phyloP scores from a whole-genome alignment of 163 green algal species.

The Scenedesmus sp. region DNA sequence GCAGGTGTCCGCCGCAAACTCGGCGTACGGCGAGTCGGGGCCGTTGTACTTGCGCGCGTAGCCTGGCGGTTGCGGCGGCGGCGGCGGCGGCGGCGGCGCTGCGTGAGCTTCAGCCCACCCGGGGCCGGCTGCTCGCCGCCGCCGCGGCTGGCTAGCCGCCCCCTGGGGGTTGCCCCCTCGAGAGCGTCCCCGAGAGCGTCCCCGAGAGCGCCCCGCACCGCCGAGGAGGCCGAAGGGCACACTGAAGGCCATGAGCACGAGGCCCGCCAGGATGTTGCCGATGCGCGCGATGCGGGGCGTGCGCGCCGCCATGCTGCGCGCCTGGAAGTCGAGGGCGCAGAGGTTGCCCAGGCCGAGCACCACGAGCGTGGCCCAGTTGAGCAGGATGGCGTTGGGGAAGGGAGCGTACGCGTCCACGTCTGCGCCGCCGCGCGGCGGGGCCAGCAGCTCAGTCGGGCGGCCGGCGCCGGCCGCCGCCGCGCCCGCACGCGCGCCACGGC shows the following conservation, averaged over 20 bases:
- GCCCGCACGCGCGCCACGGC: too few species aligned
- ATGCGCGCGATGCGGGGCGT: conserved; percentile 44
- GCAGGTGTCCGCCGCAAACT: conserved; percentile 59
- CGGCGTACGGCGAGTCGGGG: conserved; percentile 55
- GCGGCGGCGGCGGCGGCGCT: too few species aligned
- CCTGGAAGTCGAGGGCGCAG: conserved; percentile 62
- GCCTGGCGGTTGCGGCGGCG: too few species aligned
- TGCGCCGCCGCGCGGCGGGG: too few species aligned
- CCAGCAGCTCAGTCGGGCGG: too few species aligned
- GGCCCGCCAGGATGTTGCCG: conserved; percentile 51
- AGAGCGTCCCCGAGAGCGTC: too few species aligned
- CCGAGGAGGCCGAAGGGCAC: conserved; percentile 54
- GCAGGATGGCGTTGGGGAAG: conserved; percentile 65
- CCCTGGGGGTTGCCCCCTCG: too few species aligned
- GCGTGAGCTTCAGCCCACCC: too few species aligned
- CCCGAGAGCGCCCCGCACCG: neutral
- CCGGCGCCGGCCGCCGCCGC: too few species aligned
- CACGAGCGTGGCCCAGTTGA: conserved; percentile 62
- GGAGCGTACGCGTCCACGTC: conserved; percentile 52
- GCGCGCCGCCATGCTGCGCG: conserved; percentile 55
- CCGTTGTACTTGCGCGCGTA: conserved; percentile 48
- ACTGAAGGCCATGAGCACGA: conserved; percentile 49
- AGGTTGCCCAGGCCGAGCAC: conserved; percentile 60
- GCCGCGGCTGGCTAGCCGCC: too few species aligned
- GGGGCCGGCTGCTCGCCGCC: too few species aligned